Evolutionary conservation across 495 filamentous ascomycete genomes (phyloP).

Genomic region (Oidiodendron maius): DNA sequence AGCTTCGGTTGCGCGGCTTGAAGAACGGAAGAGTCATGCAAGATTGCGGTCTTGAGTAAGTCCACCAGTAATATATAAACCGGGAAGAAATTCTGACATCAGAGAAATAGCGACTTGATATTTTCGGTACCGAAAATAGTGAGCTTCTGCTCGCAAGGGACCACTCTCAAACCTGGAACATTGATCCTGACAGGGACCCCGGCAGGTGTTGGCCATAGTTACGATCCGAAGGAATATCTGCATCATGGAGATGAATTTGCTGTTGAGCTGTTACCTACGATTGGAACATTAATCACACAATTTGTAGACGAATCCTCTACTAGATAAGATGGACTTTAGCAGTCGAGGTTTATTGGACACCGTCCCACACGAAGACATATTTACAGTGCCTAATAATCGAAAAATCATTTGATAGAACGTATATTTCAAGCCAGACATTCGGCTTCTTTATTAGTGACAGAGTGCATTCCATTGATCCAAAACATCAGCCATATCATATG

Average conservation of each 20-base stretch:
- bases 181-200: conserved; percentile 46
- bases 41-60: conserved; percentile 40
- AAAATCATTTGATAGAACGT: neutral
- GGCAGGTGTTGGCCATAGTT: conserved; percentile 35
- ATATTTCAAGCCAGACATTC: neutral
- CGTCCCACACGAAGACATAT: no score
- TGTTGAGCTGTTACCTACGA: conserved; percentile 39
- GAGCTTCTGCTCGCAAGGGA: conserved; percentile 42
- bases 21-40: conserved; percentile 39
- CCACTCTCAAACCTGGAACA: conserved; percentile 37
- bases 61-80: neutral
- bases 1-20: conserved; percentile 28
- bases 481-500: conserved; percentile 43
- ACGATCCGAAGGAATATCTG: conserved; percentile 34
- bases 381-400: neutral
- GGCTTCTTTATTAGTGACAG: conserved; percentile 29
- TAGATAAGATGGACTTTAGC: neutral
- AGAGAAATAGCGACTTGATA: conserved; percentile 35
- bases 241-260: conserved; percentile 41
- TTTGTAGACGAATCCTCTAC: conserved; percentile 30
- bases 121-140: conserved; percentile 39
- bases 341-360: no score
- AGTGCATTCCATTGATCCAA: conserved; percentile 40
- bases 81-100: neutral
- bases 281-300: conserved; percentile 37